Base-by-base conservation (phyloP, 2,329 filamentous ascomycete genomes). In the Bipolaris zeicola region DNA sequence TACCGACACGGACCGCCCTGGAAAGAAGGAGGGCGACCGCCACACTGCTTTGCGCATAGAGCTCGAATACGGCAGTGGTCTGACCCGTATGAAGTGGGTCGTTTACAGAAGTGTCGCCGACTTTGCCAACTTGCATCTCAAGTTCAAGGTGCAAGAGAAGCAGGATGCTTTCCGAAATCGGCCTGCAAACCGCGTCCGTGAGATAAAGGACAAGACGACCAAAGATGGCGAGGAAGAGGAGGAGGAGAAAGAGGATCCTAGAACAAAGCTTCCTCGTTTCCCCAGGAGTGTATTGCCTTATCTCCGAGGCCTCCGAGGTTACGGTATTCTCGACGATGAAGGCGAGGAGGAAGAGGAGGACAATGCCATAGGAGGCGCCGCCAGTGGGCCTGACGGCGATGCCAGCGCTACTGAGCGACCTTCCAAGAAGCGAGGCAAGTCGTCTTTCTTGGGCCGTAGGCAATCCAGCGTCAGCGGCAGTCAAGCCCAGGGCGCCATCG, bases 61-160 rank as follows among this genome's bases (percentile, higher is more conserved):
- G 66, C 82, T 99, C 14, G 95, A 99, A 73, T 99, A 99, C 73
- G 95, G 95, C 13, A 98, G 91, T 72, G 96, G 95, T 0, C 86
- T 95, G 53, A 97, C 94, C 52, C 86, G 95, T 55, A 98, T 99
- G 96, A 91, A 91, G 71, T 99, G 95, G 95, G 89, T 91, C 16
- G 91, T 99, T 56, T 88, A 92, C 68, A 86, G 95, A 51, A 93
- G 91, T 8, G 85, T 98, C 37, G 84, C 87, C 66, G 95, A 99
- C 72, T 96, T 99, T 66, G 87, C 91, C 66, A 96, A 97, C 67
- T 81, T 99, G 34, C 95, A 99, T 77, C 82, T 92, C 69, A 93
- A 96, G 67, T 99, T 98, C 83, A 96, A 95, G 73, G 82, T 96
- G 51, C 89, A 93, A 57, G 85, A 90, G 56, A 88, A 89, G 58